phyloP scores from a whole-genome alignment of 2,329 filamentous ascomycete genomes.

The Karstenula rhodostoma region DNA sequence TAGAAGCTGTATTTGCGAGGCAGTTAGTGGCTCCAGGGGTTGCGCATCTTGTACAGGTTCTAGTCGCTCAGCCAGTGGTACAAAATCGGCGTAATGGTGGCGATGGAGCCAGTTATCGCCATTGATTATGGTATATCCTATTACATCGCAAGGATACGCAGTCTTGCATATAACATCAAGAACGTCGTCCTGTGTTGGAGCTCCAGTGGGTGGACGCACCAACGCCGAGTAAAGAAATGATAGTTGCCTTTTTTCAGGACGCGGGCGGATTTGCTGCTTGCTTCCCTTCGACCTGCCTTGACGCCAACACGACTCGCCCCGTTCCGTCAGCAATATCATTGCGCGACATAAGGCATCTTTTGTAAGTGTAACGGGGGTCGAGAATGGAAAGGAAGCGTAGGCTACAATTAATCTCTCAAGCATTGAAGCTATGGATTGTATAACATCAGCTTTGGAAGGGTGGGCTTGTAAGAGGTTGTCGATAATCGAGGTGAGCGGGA shows the following conservation, averaged over 20 bases:
- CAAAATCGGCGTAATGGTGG: slow-evolving; percentile 10
- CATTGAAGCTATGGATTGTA: slow-evolving; percentile 11
- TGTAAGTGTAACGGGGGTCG: slow-evolving; percentile 13
- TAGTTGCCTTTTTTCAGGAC: slow-evolving; percentile 11
- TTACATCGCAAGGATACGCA: slow-evolving; percentile 12
- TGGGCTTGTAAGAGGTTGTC: slow-evolving; percentile 12
- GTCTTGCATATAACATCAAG: slow-evolving; percentile 14
- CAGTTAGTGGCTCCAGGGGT: slow-evolving; percentile 11
- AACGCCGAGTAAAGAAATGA: slow-evolving; percentile 14
- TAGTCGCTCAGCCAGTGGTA: slow-evolving; percentile 14
- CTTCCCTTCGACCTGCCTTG: slow-evolving; percentile 10
- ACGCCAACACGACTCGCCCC: slow-evolving; percentile 11
- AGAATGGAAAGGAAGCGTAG: slow-evolving; percentile 16
- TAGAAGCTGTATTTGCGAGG: slow-evolving; percentile 13
- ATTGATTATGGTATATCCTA: slow-evolving; percentile 9
- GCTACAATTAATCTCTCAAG: slow-evolving; percentile 11
- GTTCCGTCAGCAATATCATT: slow-evolving; percentile 13
- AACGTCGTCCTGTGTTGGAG: slow-evolving; percentile 13
- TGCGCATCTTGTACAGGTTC: slow-evolving; percentile 13
- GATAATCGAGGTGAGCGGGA: slow-evolving; percentile 12
- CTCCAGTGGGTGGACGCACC: slow-evolving; percentile 13
- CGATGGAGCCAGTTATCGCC: slow-evolving; percentile 10
- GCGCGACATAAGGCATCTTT: slow-evolving; percentile 15
- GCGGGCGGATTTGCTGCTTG: slow-evolving; percentile 9
- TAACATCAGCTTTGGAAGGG: slow-evolving; percentile 14